phyloP scores from a whole-genome alignment of 257 asterid species.

The Jacaranda mimosifolia region DNA sequence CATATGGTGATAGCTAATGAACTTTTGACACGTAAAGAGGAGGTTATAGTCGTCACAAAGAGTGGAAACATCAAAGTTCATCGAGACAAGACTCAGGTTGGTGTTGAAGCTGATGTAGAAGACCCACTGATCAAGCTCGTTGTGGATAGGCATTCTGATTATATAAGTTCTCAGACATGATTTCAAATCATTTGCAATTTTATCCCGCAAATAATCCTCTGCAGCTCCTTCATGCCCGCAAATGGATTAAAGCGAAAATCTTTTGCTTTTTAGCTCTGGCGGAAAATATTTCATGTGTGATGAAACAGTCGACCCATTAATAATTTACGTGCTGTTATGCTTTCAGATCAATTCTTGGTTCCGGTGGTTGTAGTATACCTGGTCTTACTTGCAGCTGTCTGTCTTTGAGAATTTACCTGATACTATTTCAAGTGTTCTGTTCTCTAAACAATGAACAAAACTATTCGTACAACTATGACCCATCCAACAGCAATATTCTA shows the following conservation, averaged over 20 bases:
- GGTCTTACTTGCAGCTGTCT: neutral
- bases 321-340: neutral
- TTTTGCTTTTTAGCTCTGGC: neutral
- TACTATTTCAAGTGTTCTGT: neutral
- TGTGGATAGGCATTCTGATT: slow-evolving; percentile 71
- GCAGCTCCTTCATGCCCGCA: neutral
- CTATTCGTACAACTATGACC: neutral
- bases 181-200: neutral
- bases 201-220: slow-evolving; percentile 12
- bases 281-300: neutral
- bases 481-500: no score
- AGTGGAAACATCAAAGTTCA: slow-evolving; percentile 60
- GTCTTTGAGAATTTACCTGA: neutral
- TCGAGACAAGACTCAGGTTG: slow-evolving; percentile 58
- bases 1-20: slow-evolving; percentile 97
- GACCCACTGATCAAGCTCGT: slow-evolving; percentile 70
- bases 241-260: neutral
- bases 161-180: slow-evolving; percentile 42
- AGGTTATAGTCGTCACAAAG: slow-evolving; percentile 74
- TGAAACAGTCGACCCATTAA: neutral
- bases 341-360: neutral
- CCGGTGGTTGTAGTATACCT: neutral
- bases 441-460: neutral
- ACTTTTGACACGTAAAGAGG: slow-evolving; percentile 90
- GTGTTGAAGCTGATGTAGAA: slow-evolving; percentile 67